Evolutionary conservation across 768 basidiomycete species (phyloP).

Genomic region (Dioszegia crocea): DNA sequence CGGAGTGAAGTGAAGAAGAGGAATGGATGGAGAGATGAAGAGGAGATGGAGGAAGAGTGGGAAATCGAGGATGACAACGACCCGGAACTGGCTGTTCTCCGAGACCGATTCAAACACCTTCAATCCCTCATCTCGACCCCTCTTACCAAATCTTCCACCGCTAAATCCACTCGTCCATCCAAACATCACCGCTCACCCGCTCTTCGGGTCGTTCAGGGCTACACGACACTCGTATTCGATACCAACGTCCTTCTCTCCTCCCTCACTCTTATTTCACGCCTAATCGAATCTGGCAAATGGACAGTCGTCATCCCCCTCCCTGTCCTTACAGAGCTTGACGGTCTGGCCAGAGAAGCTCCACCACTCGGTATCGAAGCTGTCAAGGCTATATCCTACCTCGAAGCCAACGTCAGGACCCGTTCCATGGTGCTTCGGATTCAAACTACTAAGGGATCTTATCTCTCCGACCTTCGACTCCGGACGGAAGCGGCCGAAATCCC

Average conservation of each 20-base stretch:
- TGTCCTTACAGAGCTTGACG: constrained; percentile 95
- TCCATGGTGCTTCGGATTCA: constrained; percentile 80
- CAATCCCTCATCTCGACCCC: constrained; percentile 60
- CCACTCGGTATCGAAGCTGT: constrained; percentile 70
- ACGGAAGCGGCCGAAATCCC: constrained; percentile 43
- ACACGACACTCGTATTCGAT: constrained; percentile 85
- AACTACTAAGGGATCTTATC: constrained; percentile 91
- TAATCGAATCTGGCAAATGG: constrained; percentile 78
- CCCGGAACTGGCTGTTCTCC: constrained; percentile 17
- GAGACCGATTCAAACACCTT: constrained; percentile 54
- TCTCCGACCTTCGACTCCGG: constrained; percentile 73
- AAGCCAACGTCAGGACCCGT: constrained; percentile 69
- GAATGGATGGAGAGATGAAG: too few species aligned
- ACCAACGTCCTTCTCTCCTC: constrained; percentile 91
- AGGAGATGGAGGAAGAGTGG: constrained; percentile 63
- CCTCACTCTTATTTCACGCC: constrained; percentile 63
- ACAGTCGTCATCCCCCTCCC: constrained; percentile 87
- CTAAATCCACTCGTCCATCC: constrained; percentile 24
- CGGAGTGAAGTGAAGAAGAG: too few species aligned
- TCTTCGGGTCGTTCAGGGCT: constrained; percentile 67
- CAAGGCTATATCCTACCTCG: constrained; percentile 69
- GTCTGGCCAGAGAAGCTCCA: constrained; percentile 62
- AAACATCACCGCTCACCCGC: neutral
- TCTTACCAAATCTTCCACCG: too few species aligned
- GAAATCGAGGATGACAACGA: constrained; percentile 60